These are phyloP conservation scores for Candida quercuum DNA, from an alignment of 805 yeast species.

Conservation along the genomic window DNA sequence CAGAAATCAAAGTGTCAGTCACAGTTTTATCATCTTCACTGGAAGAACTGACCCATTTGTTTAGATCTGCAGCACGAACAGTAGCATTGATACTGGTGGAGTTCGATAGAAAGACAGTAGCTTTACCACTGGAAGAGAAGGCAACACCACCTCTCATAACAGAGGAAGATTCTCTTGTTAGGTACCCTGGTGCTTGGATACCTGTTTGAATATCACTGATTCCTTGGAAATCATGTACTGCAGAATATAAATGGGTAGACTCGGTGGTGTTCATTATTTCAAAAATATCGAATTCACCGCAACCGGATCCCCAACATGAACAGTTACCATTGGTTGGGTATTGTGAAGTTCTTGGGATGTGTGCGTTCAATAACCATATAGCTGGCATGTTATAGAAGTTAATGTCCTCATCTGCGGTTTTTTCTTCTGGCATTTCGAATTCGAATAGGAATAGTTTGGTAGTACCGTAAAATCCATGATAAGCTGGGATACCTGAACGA, in stretches of 20 bases:
- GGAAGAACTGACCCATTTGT: conserved; percentile 38
- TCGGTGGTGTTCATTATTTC: conserved; percentile 66
- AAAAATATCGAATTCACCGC: conserved; percentile 76
- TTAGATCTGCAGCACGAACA: conserved; percentile 39
- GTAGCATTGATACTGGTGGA: conserved; percentile 41
- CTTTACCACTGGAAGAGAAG: conserved; percentile 56
- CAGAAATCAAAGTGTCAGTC: conserved; percentile 26
- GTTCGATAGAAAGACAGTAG: conserved; percentile 56
- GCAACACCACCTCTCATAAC: conserved; percentile 70
- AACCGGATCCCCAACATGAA: conserved; percentile 74
- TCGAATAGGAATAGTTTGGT: conserved; percentile 71
- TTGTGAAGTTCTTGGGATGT: conserved; percentile 71
- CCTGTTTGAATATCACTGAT: conserved; percentile 59
- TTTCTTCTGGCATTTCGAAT: conserved; percentile 61
- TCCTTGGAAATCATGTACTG: conserved; percentile 75
- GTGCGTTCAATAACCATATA: conserved; percentile 69
- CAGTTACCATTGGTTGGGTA: conserved; percentile 57
- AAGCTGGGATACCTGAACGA: conserved; percentile 70
- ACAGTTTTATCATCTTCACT: conserved; percentile 24
- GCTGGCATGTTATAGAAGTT: conserved; percentile 60
- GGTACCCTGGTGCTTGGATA: conserved; percentile 48
- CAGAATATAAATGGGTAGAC: conserved; percentile 50
- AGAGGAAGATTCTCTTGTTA: conserved; percentile 44
- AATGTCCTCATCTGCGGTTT: conserved; percentile 25
- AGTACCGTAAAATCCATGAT: conserved; percentile 61